These are phyloP conservation scores for Paracoccidioides brasiliensis DNA, from an alignment of 2,329 filamentous ascomycete genomes.

Conservation along the genomic window DNA sequence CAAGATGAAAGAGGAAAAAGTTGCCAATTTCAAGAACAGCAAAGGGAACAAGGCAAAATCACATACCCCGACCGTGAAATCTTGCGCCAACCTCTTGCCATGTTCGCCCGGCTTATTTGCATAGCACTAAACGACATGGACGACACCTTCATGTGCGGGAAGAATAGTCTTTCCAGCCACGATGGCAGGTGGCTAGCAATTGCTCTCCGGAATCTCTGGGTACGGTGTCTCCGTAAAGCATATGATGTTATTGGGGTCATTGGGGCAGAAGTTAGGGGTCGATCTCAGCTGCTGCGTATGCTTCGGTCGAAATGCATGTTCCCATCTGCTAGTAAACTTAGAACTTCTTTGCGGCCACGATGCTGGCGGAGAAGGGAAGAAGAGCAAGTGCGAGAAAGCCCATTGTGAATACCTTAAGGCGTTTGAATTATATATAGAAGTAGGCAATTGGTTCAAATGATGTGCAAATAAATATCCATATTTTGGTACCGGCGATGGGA, in stretches of 20 bases:
- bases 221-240: conserved; percentile 12
- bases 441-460: not conserved
- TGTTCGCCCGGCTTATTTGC: conserved; percentile 14
- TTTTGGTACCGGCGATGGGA: not conserved
- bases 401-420: not conserved
- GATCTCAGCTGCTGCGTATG: conserved; percentile 28
- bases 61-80: conserved; percentile 22
- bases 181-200: conserved; percentile 14
- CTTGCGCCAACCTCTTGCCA: conserved; percentile 19
- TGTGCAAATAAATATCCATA: not conserved
- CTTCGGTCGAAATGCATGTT: conserved; percentile 28
- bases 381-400: not conserved
- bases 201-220: conserved; percentile 1
- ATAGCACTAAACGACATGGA: conserved; percentile 14
- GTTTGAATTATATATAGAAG: not conserved
- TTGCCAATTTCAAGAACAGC: not conserved
- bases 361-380: conserved; percentile 2
- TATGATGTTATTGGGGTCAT: conserved; percentile 15
- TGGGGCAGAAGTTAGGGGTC: conserved; percentile 22
- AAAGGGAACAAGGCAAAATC: conserved; percentile 4
- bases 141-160: conserved; percentile 11
- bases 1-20: not conserved
- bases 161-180: conserved; percentile 14
- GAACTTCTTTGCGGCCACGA: not conserved
- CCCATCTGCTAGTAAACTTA: conserved; percentile 12